A percentile compares a stretch with the other conserved stretches of the same genome.
These are phyloP conservation scores for Suillus cothurnatus DNA, from an alignment of 768 basidiomycete genomes.

Conservation along the genomic window DNA sequence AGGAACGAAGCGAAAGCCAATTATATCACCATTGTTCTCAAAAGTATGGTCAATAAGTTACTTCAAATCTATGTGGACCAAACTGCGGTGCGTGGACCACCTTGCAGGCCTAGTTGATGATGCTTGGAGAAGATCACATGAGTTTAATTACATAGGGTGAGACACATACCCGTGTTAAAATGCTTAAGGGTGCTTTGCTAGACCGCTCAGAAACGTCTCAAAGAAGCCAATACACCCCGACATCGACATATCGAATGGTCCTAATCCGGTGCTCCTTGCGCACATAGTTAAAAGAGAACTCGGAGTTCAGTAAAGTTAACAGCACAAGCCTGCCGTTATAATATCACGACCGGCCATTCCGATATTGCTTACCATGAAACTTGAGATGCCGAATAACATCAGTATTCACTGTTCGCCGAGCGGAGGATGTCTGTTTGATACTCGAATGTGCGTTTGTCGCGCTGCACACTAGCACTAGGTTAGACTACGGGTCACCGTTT, in stretches of 20 bases:
- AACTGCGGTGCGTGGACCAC: conserved; percentile 1
- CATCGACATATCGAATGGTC: not conserved
- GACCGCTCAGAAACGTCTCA: not conserved
- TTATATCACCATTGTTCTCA: not conserved
- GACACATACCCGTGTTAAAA: not conserved
- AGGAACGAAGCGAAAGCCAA: not conserved
- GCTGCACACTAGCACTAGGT: not conserved
- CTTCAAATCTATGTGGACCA: not conserved
- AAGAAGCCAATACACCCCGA: not conserved
- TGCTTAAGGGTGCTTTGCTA: not conserved
- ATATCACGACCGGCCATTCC: not conserved
- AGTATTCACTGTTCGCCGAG: not conserved
- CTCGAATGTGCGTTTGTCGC: not conserved
- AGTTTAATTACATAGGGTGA: conserved; percentile 5
- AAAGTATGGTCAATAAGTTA: not conserved
- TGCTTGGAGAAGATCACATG: not conserved
- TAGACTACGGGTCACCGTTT: not conserved
- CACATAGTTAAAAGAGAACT: not conserved
- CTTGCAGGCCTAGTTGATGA: conserved; percentile 1
- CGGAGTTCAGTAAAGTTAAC: not conserved
- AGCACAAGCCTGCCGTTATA: not conserved
- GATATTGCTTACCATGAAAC: not conserved
- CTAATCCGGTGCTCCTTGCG: not conserved
- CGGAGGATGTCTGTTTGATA: not conserved
- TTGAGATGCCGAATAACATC: not conserved